Conservation (phyloP, 129 eudicot genomes). For the carrot (Daucus carota) region DNA sequence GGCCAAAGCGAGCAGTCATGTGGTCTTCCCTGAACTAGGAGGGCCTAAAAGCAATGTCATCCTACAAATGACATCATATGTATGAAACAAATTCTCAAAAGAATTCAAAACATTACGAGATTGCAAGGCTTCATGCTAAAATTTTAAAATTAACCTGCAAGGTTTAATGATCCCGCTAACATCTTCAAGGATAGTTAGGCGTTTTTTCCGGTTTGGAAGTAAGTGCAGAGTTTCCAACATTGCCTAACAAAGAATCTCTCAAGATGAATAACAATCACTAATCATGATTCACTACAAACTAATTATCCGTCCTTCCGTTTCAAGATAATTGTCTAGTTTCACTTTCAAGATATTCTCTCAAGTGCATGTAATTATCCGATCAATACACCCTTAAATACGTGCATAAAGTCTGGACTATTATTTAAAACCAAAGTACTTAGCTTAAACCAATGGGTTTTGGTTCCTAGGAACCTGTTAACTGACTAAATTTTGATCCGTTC, state of each 20-base stretch:
- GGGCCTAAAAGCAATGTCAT: slow-evolving; percentile 81
- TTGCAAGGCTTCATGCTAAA: too few species aligned
- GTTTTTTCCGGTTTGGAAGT: slow-evolving; percentile 52
- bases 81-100: not conserved
- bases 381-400: too few species aligned
- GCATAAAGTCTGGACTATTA: too few species aligned
- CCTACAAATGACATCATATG: slow-evolving; percentile 22
- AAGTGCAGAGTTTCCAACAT: slow-evolving; percentile 34
- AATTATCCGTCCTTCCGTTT: too few species aligned
- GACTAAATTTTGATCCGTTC: too few species aligned
- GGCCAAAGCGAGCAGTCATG: slow-evolving; percentile 56
- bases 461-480: too few species aligned
- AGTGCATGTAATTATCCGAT: too few species aligned
- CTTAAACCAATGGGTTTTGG: too few species aligned
- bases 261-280: not conserved
- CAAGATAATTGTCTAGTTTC: too few species aligned
- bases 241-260: slow-evolving; percentile 17
- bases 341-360: too few species aligned
- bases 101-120: not conserved
- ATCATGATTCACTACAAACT: too few species aligned
- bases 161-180: slow-evolving; percentile 65
- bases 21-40: slow-evolving; percentile 66
- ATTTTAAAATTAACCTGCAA: slow-evolving; percentile 38
- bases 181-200: slow-evolving; percentile 54
- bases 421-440: too few species aligned